Evolutionary conservation across 202 grass and related monocot species (phyloP), one percentile per base, ranked within the genome.

Genomic region (Brachypodium distachyon): DNA sequence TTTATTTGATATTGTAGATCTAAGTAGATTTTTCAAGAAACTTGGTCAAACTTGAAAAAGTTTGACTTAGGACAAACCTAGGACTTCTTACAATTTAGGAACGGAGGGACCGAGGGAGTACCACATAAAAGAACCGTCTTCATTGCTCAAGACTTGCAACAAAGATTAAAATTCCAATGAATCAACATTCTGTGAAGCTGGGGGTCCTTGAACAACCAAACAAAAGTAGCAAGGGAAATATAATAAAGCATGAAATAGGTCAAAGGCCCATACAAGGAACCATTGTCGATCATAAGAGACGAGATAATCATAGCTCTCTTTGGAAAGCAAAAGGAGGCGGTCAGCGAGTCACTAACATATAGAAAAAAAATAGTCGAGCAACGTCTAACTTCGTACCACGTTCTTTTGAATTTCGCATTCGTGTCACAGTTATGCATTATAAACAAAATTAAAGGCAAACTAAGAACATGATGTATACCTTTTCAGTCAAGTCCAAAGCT

Each of bases 401-500:
- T 63, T 76, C 37, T 70, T 29, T 62, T 37, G 37, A 53, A 77
- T 43, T 47, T 26, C 33, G 5, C 77, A 42, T 81, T 81, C 8
- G 47, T 36, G 69, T 51, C 56, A 46, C 55, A 23, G 37, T 76
- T 71, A 18, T 65, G 25, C 48, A 63, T 26, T 72, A 44, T 28
- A 77, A 65, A 61, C 58, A 57, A 28, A 72, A 84, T 46, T 29
- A 83, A 40, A 47, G 28, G 62, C 1, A 67, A 62, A 74, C 12
- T 83, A 43, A 34, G 12, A 72, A 32, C 42, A 63, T 63, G 47
- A 9, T 47, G 21, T 66, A 52, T 57, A 95, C 96, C 91, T 99
- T 99, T 83, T 99, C 96, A 52, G 96, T 99, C 80, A 99, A 87
- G 76, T 99, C 96, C 42, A 99, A 64, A 50, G 96, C 96, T 82